A percentile compares a stretch with the other conserved stretches of the same genome.
Evolutionary conservation across 495 filamentous ascomycete genomes (phyloP).

Genomic region (Xylaria castorea): DNA sequence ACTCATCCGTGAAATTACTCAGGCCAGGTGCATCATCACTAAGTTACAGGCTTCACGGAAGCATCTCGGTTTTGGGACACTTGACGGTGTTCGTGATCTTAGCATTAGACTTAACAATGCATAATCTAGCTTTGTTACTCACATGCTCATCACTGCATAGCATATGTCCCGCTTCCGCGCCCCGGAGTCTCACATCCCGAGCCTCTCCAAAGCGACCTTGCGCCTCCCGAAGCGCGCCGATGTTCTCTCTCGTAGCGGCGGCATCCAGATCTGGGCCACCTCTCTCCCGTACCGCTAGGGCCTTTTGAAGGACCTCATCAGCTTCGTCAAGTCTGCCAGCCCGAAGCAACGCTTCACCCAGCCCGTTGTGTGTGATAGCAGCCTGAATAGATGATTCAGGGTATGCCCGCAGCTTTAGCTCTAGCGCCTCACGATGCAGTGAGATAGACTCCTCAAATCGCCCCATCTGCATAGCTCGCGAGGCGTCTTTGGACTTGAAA

Average conservation of each 20-base stretch:
- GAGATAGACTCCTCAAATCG: background rate
- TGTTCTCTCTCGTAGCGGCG: conserved; percentile 7
- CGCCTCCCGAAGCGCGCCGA: background rate
- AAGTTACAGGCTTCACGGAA: background rate
- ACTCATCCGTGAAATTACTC: background rate
- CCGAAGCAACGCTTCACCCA: background rate
- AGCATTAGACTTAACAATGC: background rate
- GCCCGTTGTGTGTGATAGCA: conserved; percentile 1
- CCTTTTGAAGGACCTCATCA: background rate
- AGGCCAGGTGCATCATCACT: background rate
- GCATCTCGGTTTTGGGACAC: background rate
- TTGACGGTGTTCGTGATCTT: background rate
- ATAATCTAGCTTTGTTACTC: background rate
- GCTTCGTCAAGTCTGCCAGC: background rate
- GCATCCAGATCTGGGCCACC: background rate
- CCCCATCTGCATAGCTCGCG: background rate
- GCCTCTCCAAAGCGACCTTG: background rate
- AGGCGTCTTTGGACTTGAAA: conserved; percentile 6
- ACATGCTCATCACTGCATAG: conserved; percentile 2
- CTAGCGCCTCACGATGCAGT: background rate
- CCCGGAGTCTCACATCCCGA: background rate
- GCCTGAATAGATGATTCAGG: background rate
- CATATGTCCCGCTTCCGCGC: background rate
- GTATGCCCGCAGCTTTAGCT: background rate
- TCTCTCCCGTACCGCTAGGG: background rate